phyloP scores from a whole-genome alignment of 139 green algal species.

The Chlorella sorokiniana region DNA sequence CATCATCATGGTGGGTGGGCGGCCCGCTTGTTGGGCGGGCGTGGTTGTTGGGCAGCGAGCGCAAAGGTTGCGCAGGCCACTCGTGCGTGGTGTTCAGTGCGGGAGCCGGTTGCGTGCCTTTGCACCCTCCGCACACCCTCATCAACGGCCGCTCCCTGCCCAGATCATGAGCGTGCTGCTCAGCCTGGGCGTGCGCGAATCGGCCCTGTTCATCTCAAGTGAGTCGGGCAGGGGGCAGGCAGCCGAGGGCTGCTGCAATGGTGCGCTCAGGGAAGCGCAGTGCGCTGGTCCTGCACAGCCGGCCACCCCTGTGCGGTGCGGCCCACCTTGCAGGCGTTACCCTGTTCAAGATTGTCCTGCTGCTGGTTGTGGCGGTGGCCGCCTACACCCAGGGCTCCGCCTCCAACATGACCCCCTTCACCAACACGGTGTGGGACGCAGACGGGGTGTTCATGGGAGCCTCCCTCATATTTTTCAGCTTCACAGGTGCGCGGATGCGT shows the following conservation, averaged over 20 bases:
- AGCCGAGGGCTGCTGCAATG: background rate
- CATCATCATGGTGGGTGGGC: constrained; percentile 37
- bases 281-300: background rate
- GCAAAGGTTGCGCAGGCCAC: too few species aligned
- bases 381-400: constrained; percentile 1
- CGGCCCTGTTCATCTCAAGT: constrained; percentile 24
- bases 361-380: constrained; percentile 22
- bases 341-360: constrained; percentile 33
- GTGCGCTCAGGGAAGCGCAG: background rate
- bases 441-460: constrained; percentile 16
- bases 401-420: constrained; percentile 10
- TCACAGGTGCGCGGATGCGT: background rate
- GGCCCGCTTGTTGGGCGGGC: too few species aligned
- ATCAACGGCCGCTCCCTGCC: too few species aligned
- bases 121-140: too few species aligned
- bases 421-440: background rate
- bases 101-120: too few species aligned
- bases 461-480: background rate
- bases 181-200: constrained; percentile 32
- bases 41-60: too few species aligned
- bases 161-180: constrained; percentile 31
- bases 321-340: background rate
- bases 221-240: background rate
- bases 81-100: too few species aligned
- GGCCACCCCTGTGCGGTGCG: background rate